These are phyloP conservation scores for Fistulinella staudtii DNA, from an alignment of 1,284 basidiomycete genomes.

Conservation along the genomic window DNA sequence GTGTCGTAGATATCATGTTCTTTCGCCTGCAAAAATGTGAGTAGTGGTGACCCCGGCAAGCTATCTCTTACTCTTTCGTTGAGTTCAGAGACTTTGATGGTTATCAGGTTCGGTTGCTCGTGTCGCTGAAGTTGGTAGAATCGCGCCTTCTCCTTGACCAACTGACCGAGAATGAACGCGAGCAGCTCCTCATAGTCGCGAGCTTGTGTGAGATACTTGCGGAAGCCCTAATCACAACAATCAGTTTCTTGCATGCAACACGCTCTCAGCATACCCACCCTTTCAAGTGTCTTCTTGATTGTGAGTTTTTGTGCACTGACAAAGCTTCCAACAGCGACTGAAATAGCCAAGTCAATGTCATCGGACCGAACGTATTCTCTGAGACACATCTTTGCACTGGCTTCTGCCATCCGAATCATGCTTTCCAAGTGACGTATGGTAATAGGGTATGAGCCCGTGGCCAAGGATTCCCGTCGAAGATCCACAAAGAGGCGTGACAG, in stretches of 20 bases:
- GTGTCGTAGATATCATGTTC: slow-evolving; percentile 95
- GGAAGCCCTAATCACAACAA: slow-evolving; percentile 66
- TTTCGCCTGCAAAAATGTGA: slow-evolving; percentile 63
- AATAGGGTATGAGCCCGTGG: slow-evolving; percentile 97
- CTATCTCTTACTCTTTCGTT: slow-evolving; percentile 68
- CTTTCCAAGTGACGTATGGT: slow-evolving; percentile 97
- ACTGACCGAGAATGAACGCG: slow-evolving; percentile 89
- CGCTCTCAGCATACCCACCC: slow-evolving; percentile 51
- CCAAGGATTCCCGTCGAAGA: slow-evolving; percentile 90
- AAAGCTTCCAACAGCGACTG: slow-evolving; percentile 92
- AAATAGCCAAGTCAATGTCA: slow-evolving; percentile 97
- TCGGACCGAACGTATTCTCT: slow-evolving; percentile 94
- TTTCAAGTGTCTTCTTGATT: slow-evolving; percentile 95
- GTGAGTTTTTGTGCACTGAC: slow-evolving; percentile 97
- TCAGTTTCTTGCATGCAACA: slow-evolving; percentile 14
- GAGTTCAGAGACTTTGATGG: slow-evolving; percentile 74
- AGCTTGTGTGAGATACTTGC: slow-evolving; percentile 94
- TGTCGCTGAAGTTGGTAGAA: slow-evolving; percentile 74
- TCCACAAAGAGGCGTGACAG: slow-evolving; percentile 95
- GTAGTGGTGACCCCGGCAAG: slow-evolving; percentile 1
- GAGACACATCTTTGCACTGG: slow-evolving; percentile 97
- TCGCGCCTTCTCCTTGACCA: slow-evolving; percentile 93
- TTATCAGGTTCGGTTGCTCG: slow-evolving; percentile 71
- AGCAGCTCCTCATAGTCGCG: slow-evolving; percentile 95
- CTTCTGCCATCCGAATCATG: slow-evolving; percentile 99